Evolutionary conservation across 352 stramenopile genomes (phyloP).

Genomic region (Thraustotheca clavata): DNA sequence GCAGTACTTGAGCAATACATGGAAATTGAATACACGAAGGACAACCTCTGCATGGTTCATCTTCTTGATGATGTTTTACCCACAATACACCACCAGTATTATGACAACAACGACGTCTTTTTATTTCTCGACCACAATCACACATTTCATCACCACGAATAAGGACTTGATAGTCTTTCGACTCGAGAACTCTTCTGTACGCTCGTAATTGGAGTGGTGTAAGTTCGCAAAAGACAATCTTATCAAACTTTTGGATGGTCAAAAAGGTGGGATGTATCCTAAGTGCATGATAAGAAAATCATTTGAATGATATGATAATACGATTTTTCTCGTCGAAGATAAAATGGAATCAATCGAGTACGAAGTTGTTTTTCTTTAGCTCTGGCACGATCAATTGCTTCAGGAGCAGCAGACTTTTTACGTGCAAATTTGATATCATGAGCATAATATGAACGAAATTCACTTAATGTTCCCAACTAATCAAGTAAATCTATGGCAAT

Average conservation of each 20-base stretch:
- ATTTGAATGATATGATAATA: neutral
- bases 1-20: slow-evolving; percentile 41
- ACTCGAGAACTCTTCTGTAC: slow-evolving; percentile 58
- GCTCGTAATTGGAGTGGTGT: slow-evolving; percentile 54
- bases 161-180: slow-evolving; percentile 65
- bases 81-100: slow-evolving; percentile 43
- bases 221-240: slow-evolving; percentile 76
- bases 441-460: slow-evolving; percentile 72
- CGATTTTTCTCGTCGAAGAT: slow-evolving; percentile 58
- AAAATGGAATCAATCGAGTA: slow-evolving; percentile 47
- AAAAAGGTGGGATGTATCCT: slow-evolving; percentile 60
- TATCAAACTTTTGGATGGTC: slow-evolving; percentile 60
- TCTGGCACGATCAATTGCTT: slow-evolving; percentile 45
- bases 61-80: slow-evolving; percentile 48
- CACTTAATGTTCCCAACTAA: slow-evolving; percentile 46
- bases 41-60: slow-evolving; percentile 41
- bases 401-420: slow-evolving; percentile 61
- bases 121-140: slow-evolving; percentile 55
- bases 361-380: slow-evolving; percentile 67
- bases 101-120: slow-evolving; percentile 58
- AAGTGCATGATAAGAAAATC: neutral
- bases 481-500: slow-evolving; percentile 23
- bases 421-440: slow-evolving; percentile 77
- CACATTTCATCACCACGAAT: slow-evolving; percentile 49
- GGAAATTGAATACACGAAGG: slow-evolving; percentile 66